Conservation (phyloP, 2,329 filamentous ascomycete genomes). For the Aspergillus brunneoviolaceus region DNA sequence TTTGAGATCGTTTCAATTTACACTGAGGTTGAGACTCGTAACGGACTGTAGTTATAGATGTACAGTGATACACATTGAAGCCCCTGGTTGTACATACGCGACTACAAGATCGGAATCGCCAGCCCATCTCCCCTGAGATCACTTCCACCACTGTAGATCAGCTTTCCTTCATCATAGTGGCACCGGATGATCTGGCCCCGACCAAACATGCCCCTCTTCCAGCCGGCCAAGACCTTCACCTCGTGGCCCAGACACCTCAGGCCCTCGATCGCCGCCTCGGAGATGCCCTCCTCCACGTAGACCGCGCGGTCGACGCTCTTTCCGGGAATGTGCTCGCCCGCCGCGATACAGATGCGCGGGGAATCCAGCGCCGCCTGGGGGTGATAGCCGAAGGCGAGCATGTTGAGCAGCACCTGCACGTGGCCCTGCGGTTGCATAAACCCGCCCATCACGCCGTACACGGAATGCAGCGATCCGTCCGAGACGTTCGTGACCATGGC, state of each 20-base stretch:
- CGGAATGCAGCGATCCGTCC: conserved; percentile 74
- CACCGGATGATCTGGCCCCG: conserved; percentile 82
- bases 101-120: conserved; percentile 51
- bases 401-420: conserved; percentile 87
- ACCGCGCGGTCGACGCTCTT: conserved; percentile 64
- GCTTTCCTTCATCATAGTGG: conserved; percentile 70
- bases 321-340: conserved; percentile 64
- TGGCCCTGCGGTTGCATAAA: conserved; percentile 99
- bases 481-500: conserved; percentile 77
- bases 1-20: background rate
- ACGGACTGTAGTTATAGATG: too few species aligned
- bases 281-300: conserved; percentile 80
- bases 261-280: conserved; percentile 64
- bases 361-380: conserved; percentile 89
- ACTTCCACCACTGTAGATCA: conserved; percentile 84
- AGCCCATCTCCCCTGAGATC: conserved; percentile 83
- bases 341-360: conserved; percentile 83
- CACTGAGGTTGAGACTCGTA: too few species aligned
- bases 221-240: conserved; percentile 66
- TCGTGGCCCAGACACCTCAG: conserved; percentile 70
- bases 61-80: too few species aligned
- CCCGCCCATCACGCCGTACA: conserved; percentile 96
- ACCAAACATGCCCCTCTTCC: conserved; percentile 70
- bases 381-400: conserved; percentile 75
- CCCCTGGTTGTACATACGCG: too few species aligned